phyloP scores from a whole-genome alignment of 2,329 filamentous ascomycete genomes.

The Myriangium duriaei region DNA sequence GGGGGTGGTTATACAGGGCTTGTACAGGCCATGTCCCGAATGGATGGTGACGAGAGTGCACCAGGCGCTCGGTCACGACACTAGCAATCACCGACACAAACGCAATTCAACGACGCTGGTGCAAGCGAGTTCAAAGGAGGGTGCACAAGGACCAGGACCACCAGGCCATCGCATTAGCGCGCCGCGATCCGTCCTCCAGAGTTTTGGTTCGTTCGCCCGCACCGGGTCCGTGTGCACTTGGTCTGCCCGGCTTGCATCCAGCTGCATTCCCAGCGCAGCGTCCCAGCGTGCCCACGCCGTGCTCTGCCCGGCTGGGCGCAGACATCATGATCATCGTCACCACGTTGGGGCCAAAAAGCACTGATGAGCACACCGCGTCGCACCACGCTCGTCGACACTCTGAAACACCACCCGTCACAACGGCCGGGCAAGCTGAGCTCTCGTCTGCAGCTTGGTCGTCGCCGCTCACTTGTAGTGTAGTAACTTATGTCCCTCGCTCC shows the following conservation, averaged over 20 bases:
- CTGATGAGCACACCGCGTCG: too few relatives aligned
- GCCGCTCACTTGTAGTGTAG: too few relatives aligned
- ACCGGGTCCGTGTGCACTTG: not conserved
- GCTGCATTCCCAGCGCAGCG: not conserved
- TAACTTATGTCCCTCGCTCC: too few relatives aligned
- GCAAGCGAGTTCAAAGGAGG: not conserved
- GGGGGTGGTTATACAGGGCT: too few relatives aligned
- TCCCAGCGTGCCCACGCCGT: not conserved
- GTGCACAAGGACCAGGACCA: not conserved
- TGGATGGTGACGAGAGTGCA: not conserved
- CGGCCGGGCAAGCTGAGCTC: not conserved
- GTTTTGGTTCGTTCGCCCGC: not conserved
- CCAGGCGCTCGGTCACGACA: not conserved
- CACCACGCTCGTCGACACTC: not conserved
- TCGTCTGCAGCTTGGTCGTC: too few relatives aligned
- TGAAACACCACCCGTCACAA: not conserved
- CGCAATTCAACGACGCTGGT: not conserved
- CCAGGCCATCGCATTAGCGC: not conserved
- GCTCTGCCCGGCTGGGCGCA: not conserved
- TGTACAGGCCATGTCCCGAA: too few relatives aligned
- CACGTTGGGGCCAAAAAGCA: too few relatives aligned
- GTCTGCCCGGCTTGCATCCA: not conserved
- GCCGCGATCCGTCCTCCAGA: constrained; percentile 5
- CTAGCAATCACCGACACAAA: not conserved
- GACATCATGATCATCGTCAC: too few relatives aligned